These are phyloP conservation scores for Lipomyces japonicus DNA, from an alignment of 805 yeast genomes.

Conservation along the genomic window DNA sequence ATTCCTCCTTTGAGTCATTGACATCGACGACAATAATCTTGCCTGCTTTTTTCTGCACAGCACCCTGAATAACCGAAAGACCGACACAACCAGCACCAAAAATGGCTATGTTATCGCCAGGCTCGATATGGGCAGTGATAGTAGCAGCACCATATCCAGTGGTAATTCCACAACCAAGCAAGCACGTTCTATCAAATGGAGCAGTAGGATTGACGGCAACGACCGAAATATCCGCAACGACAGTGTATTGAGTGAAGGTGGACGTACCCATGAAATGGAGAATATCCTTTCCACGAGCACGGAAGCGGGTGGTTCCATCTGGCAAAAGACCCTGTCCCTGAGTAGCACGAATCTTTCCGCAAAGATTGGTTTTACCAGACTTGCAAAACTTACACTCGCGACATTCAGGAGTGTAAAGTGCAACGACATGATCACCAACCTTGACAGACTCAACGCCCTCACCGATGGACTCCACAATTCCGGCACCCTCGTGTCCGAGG, in stretches of 20 bases:
- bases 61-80: conserved; percentile 93
- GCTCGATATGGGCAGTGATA: conserved; percentile 83
- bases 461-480: conserved; percentile 91
- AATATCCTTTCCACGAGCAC: conserved; percentile 71
- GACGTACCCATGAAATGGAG: conserved; percentile 98
- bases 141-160: conserved; percentile 98
- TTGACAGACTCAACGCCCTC: conserved; percentile 88
- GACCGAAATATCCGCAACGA: conserved; percentile 93
- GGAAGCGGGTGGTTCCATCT: conserved; percentile 92
- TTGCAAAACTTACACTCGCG: conserved; percentile 89
- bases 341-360: conserved; percentile 93
- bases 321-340: conserved; percentile 99
- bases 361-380: conserved; percentile 93
- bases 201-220: conserved; percentile 87
- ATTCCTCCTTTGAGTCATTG: conserved; percentile 75
- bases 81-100: conserved; percentile 99
- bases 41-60: conserved; percentile 73
- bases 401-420: conserved; percentile 96
- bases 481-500: conserved; percentile 98
- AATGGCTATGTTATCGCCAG: conserved; percentile 91
- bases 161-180: conserved; percentile 97
- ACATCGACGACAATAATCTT: conserved; percentile 78
- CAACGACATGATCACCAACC: conserved; percentile 90
- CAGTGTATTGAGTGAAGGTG: conserved; percentile 94
- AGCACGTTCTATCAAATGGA: conserved; percentile 78